Conservation (phyloP, 2,329 filamentous ascomycete genomes). For the Cytospora leucostoma region DNA sequence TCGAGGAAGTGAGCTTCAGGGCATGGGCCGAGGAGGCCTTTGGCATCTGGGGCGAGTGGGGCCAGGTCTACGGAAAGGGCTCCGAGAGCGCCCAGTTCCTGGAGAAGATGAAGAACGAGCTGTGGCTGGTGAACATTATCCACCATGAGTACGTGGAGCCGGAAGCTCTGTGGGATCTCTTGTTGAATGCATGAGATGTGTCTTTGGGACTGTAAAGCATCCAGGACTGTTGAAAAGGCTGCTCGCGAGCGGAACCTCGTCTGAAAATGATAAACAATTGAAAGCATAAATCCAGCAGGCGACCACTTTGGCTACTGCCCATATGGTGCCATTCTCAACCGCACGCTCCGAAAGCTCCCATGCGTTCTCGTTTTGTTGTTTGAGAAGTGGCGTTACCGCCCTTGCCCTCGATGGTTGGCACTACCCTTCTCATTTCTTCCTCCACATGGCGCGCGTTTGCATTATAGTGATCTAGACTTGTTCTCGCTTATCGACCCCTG, state of each 20-base stretch:
- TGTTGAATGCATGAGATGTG: constrained; percentile 41
- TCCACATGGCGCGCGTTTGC: constrained; percentile 9
- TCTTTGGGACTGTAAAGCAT: constrained; percentile 6
- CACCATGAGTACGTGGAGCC: constrained; percentile 75
- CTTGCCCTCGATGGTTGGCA: not conserved
- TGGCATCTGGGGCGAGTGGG: constrained; percentile 94
- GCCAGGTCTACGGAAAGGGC: constrained; percentile 72
- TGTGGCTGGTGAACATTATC: constrained; percentile 90
- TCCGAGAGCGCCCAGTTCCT: constrained; percentile 73
- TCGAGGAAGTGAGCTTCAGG: constrained; percentile 90
- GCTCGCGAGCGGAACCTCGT: not conserved
- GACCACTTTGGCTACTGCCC: not conserved
- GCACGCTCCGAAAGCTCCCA: not conserved
- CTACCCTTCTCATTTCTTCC: not conserved
- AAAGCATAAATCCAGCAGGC: not conserved
- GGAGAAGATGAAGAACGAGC: constrained; percentile 64
- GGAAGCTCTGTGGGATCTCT: constrained; percentile 71
- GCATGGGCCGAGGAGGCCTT: constrained; percentile 97
- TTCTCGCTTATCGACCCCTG: constrained; percentile 15
- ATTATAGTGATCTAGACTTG: constrained; percentile 3
- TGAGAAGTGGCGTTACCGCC: not conserved
- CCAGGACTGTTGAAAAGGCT: constrained; percentile 27
- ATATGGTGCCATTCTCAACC: not conserved
- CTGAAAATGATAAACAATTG: not conserved
- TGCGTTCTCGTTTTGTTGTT: not conserved